Evolutionary conservation across 1,139 yeast species (phyloP).

Genomic region (Suhomyces chickasaworum): DNA sequence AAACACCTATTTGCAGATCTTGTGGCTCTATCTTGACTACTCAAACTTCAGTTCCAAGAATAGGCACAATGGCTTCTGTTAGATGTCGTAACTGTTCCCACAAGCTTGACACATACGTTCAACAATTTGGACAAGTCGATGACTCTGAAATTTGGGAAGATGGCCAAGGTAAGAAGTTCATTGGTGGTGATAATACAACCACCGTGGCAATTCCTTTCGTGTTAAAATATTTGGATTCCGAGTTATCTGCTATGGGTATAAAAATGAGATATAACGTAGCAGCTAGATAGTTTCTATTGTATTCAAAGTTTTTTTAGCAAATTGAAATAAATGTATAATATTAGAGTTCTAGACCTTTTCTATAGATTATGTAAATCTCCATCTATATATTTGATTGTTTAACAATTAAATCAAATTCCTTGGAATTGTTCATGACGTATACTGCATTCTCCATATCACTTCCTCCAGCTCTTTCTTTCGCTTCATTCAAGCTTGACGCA

Average conservation of each 20-base stretch:
- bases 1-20: constrained; percentile 82
- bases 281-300: constrained; percentile 4
- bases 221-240: constrained; percentile 91
- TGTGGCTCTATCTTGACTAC: constrained; percentile 94
- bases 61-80: constrained; percentile 75
- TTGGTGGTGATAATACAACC: constrained; percentile 90
- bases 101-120: constrained; percentile 49
- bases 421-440: constrained; percentile 50
- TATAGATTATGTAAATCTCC: not conserved
- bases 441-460: constrained; percentile 74
- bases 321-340: not conserved
- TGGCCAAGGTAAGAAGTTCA: constrained; percentile 87
- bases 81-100: constrained; percentile 93
- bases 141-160: constrained; percentile 96
- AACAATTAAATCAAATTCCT: constrained; percentile 4
- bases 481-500: constrained; percentile 55
- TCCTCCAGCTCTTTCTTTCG: constrained; percentile 59
- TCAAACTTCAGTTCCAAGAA: constrained; percentile 86
- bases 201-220: constrained; percentile 97
- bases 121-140: constrained; percentile 50
- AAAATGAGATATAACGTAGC: constrained; percentile 79
- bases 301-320: not conserved
- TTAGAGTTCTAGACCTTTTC: not conserved
- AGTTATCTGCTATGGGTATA: constrained; percentile 97
- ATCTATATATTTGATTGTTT: not conserved